phyloP scores from a whole-genome alignment of 192 early-diverging fungal genomes.

The Phycomyces blakesleeanus region DNA sequence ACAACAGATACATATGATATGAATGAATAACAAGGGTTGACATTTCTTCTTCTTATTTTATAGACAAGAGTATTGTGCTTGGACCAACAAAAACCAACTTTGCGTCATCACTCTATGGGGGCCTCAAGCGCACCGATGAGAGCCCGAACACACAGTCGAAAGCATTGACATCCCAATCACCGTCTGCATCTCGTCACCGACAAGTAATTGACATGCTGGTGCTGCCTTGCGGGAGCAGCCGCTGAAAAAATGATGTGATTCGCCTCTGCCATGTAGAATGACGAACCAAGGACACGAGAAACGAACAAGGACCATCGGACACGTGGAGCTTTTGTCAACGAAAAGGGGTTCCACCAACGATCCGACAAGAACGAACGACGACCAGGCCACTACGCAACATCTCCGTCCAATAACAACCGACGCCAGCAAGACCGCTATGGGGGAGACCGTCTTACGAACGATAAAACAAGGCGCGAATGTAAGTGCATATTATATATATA shows the following conservation, averaged over 20 bases:
- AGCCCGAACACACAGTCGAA: background rate
- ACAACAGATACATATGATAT: too few relatives aligned
- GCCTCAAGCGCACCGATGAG: constrained; percentile 45
- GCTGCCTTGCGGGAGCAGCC: background rate
- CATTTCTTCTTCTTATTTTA: background rate
- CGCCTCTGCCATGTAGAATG: constrained; percentile 4
- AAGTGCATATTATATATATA: background rate
- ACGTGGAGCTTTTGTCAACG: background rate
- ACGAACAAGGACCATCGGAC: background rate
- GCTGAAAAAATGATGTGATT: constrained; percentile 1
- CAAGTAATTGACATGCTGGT: background rate
- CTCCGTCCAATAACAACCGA: background rate
- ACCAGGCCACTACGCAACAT: background rate
- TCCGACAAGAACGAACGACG: background rate
- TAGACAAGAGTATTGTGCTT: constrained; percentile 46
- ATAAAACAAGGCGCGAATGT: background rate
- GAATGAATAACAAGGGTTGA: too few relatives aligned
- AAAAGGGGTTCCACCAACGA: constrained; percentile 1
- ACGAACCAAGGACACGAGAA: background rate
- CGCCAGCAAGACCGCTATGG: background rate
- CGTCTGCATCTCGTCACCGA: constrained; percentile 17
- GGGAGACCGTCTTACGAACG: background rate
- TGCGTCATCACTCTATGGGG: constrained; percentile 47
- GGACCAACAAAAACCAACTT: constrained; percentile 57
- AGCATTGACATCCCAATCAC: constrained; percentile 1